Base-by-base conservation (phyloP, 1,284 basidiomycete species). In the Leccinum pachyderme region DNA sequence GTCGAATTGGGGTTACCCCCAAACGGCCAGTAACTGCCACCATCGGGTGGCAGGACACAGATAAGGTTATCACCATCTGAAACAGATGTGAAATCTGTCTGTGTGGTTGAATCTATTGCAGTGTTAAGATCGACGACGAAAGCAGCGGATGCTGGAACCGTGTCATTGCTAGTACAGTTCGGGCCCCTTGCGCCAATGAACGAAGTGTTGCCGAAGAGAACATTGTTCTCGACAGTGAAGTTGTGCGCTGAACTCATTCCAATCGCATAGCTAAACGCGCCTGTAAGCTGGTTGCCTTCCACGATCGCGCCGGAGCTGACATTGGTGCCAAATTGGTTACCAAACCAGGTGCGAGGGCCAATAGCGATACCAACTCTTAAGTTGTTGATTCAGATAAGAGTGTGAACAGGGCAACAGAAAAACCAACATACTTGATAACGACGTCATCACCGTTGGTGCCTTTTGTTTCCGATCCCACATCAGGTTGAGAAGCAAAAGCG, bases 331-430 rank as follows among this genome's bases (percentile, higher is more conserved):
- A 79, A 89, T 54, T 74, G 69, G 59, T 81, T 72, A 2, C 84
- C 86, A 59, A 91, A 93, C 91, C 91, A 93, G 4, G 83, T 83
- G 18, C 81, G 80, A 8, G 90, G 89, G 5, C 90, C 91, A 33
- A 93, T 81, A 22, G 87, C 86, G 51, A 91, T 85, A 18, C 85
- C 88, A 62, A 90, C 83, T 67, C 87, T 81, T 32, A 9, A 49
- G 39, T 41, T 47, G 31, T 37, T 4, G n/a, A 31, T 41, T 57
- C 31, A 51, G 43, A 51, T 50, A 15, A 54, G 46, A 39, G 13
- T n/a, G 6, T 27, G n/a, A 25, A 50, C 28, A 18, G 32, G 35
- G n/a, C 43, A 39, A 4, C 1, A 5, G 41, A 29, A 32, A 47
- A 41, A 52, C 33, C 25, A 13, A 66, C 81, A 39, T 59, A 89